Base-by-base conservation (phyloP, 345 rosid species). In the Lenwebbia sp. region DNA sequence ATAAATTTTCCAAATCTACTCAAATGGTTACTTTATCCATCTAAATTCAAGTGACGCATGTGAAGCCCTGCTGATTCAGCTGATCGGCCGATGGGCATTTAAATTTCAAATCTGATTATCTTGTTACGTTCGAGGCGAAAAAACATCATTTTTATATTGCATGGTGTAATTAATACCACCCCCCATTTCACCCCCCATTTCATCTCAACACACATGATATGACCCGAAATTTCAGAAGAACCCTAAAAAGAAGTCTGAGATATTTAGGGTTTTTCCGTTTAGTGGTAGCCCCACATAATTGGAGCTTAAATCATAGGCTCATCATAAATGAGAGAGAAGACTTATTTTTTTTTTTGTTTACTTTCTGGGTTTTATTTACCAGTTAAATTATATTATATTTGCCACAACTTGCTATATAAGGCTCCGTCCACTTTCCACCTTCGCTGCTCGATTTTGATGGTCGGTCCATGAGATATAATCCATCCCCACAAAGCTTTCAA, bases 401-500 rank as follows among this genome's bases (percentile, higher is more conserved):
- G 22, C 44, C 10, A 7, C 85, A 85, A 53, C 47, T 62, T 85
- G 82, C 87, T 82, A 88, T 88, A 88, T 87, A 88, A 88, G 83
- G 87, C 58, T 12, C 65, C 85, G 50, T 76, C 86, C 89, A 82
- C 75, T 85, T 82, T 54, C 87, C 44, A 44, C 26, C 75, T 54
- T 47, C 30, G 83, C 84, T 41, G 84, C 85, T 57, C 21, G 53
- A 83, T 62, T 87, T 25, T 53, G 88, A 87, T 84, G 90, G 88
- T 88, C 81, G 90, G 90, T 88, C 87, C 86, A 82, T 85, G 86
- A 90, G 86, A 85, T 82, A 84, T 56, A 82, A 49, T 49, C 40
- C 84, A 15, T 82, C 53, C 53, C 40, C 54, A 82, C 53, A 2
- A 15, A n/a, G 37, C 37, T 41, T 82, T 30, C 14, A n/a, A 13